A percentile compares a stretch with the other conserved stretches of the same genome.
Evolutionary conservation across 305 asterid genomes (phyloP).

Genomic region (Stenogyne calaminthoides): DNA sequence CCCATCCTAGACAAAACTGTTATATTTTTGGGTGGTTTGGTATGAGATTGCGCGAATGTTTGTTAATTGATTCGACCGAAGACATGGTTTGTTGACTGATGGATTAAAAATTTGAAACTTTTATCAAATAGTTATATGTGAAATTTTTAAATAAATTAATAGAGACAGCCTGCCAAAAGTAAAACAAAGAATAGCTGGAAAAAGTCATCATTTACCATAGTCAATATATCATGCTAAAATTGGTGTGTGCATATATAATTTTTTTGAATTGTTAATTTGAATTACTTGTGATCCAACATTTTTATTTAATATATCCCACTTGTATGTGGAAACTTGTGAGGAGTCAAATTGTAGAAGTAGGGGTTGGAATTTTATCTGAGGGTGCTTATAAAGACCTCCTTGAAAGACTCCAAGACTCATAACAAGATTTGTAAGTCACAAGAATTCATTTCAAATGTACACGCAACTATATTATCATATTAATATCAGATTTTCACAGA

Average conservation of each 20-base stretch:
- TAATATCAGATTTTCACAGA: too few relatives aligned
- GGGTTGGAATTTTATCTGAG: conserved; percentile 43
- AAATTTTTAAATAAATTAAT: not conserved
- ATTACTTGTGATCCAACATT: conserved; percentile 25
- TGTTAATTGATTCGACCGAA: conserved; percentile 3
- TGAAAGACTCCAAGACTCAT: too few relatives aligned
- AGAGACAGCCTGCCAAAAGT: conserved; percentile 26
- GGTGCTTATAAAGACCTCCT: too few relatives aligned
- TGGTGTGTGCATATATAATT: not conserved
- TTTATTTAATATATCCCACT: conserved; percentile 37
- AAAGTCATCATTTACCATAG: conserved; percentile 25
- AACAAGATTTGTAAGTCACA: too few relatives aligned
- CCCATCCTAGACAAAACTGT: conserved; percentile 18
- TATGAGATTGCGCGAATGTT: conserved; percentile 31
- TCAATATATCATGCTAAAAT: conserved; percentile 5
- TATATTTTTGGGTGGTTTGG: too few relatives aligned
- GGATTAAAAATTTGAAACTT: not conserved
- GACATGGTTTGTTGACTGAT: conserved; percentile 23
- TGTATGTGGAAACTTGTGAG: conserved; percentile 48
- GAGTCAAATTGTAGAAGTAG: conserved; percentile 31
- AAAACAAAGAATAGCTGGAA: conserved; percentile 20
- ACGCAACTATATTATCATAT: too few relatives aligned
- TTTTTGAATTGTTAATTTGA: conserved; percentile 17
- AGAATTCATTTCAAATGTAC: too few relatives aligned
- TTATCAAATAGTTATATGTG: not conserved